Evolutionary conservation across 1,139 yeast species (phyloP), one percentile per base, ranked within the genome.

Genomic region (Diutina sp.): DNA sequence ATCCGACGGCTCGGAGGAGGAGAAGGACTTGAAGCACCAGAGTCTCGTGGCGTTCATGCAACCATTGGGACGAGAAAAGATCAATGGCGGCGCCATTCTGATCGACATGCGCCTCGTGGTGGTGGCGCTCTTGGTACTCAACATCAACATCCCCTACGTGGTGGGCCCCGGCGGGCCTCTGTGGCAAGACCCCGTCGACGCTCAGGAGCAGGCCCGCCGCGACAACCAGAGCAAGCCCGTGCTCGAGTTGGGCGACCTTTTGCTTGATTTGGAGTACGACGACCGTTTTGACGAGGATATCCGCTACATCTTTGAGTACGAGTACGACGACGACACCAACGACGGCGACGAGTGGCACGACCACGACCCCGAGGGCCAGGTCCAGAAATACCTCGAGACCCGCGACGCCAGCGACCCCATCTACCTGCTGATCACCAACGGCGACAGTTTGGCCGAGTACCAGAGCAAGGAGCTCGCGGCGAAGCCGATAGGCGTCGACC

Each of bases 271-370:
- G 58, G 86, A 81, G 58, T 82, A 83, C 48, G 83, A 82, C 58
- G 93, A 87, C 66, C 71, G 82, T 56, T 84, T 80, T 61, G 95
- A 87, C 64, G 90, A 85, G 61, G 93, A 87, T 66, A 79, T 86
- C 25, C 72, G 79, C 58, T 87, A 86, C 64, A 83, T 87, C 69
- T 85, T 85, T 66, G 90, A 84, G 57, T 52, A 44, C 32, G 47
- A 44, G n/a, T 76, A 77, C 55, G 60, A 57, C 62, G 89, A 84
- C 61, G 76, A 70, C 29, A 75, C 29, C 29, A 44, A 73, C 11
- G 75, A 30, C 11, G 45, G 73, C 11, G 70, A 66, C 30, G 61
- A 60, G 46, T 50, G 53, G 53, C 55, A 46, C 21, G 53, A 45
- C 16, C 59, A 56, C 51, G 56, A 55, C 30, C 58, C 35, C n/a